These are phyloP conservation scores for Favolaschia claudopus DNA, from an alignment of 768 basidiomycete genomes.

Conservation along the genomic window DNA sequence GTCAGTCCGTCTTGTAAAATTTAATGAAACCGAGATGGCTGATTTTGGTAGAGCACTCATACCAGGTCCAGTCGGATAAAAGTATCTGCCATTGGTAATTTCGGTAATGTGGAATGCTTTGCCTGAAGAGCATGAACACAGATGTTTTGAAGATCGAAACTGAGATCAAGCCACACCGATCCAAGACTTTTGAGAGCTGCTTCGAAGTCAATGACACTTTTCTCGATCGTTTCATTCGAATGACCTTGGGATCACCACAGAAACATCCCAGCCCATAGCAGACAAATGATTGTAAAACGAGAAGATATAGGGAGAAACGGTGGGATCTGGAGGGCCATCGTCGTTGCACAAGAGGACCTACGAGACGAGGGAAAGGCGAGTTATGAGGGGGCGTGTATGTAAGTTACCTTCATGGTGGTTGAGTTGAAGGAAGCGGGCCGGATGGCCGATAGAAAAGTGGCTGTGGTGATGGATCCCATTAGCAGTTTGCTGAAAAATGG, in stretches of 20 bases:
- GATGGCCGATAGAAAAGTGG: no score
- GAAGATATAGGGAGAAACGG: slow-evolving; percentile 78
- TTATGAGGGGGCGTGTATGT: no score
- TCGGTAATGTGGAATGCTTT: slow-evolving; percentile 85
- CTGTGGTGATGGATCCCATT: no score
- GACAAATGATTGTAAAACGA: slow-evolving; percentile 68
- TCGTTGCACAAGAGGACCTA: slow-evolving; percentile 65
- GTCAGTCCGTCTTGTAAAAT: slow-evolving; percentile 53
- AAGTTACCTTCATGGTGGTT: no score
- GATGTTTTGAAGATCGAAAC: neutral
- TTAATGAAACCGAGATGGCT: slow-evolving; percentile 1
- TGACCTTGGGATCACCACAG: slow-evolving; percentile 64
- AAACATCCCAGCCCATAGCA: slow-evolving; percentile 53
- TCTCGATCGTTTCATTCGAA: no score
- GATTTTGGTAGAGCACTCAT: slow-evolving; percentile 1
- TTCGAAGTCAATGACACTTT: no score
- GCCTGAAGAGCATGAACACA: slow-evolving; percentile 48
- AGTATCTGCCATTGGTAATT: slow-evolving; percentile 72
- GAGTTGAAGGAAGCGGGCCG: no score
- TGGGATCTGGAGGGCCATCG: slow-evolving; percentile 76
- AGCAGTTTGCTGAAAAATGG: no score
- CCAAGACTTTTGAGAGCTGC: slow-evolving; percentile 87
- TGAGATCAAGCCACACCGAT: slow-evolving; percentile 60
- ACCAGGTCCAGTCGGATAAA: slow-evolving; percentile 74
- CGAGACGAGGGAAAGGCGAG: neutral